Conservation (phyloP, 192 early-diverging fungal species). For the Oehlia diaphana region DNA sequence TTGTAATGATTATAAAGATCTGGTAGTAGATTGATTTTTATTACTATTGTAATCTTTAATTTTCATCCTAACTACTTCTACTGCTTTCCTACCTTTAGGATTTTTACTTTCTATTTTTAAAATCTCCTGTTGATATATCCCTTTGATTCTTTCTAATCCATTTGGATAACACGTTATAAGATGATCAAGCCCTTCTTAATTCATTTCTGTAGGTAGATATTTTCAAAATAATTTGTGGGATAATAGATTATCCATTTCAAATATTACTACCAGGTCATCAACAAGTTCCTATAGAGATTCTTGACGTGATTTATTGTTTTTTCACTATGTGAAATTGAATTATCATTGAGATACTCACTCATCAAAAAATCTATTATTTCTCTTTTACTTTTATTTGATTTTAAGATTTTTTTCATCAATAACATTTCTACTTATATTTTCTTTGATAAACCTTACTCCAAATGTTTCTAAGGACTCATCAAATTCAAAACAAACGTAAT, state of each 20-base stretch:
- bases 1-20: too few species aligned
- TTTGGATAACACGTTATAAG: not conserved
- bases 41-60: not conserved
- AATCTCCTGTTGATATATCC: not conserved
- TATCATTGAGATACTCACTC: too few species aligned
- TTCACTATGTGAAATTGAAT: not conserved
- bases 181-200: not conserved
- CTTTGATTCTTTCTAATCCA: not conserved
- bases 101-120: too few species aligned
- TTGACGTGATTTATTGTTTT: not conserved
- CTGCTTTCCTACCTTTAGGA: too few species aligned
- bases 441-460: too few species aligned
- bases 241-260: not conserved
- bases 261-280: not conserved
- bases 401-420: constrained; percentile 9
- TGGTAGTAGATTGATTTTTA: too few species aligned
- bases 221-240: not conserved
- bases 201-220: not conserved
- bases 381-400: not conserved
- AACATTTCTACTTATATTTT: not conserved
- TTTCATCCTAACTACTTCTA: too few species aligned
- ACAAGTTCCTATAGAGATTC: not conserved
- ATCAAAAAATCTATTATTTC: not conserved
- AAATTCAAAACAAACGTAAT: too few species aligned
- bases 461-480: too few species aligned